Evolutionary conservation across 805 yeast species (phyloP), one percentile per base, ranked within the genome.

Genomic region (Candida peoriensis): DNA sequence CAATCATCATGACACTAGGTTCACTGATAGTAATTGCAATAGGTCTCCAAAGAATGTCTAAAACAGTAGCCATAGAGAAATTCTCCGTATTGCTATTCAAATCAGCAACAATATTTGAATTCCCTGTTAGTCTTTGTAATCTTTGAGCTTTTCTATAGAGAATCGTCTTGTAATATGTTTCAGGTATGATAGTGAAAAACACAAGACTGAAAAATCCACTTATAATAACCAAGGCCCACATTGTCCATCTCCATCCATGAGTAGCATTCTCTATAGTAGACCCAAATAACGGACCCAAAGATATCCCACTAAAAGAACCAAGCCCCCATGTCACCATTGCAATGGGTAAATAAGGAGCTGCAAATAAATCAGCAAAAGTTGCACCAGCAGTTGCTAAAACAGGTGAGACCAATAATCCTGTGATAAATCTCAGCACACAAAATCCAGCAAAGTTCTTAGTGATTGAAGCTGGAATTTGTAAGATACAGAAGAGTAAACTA

Each of bases 371-470:
- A 20, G 72, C 68, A 28, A 76, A 51, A 5, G 74, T 61, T 9
- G 78, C 83, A 40, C 76, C 80, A 29, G 79, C 81, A 15, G 77
- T 73, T 1, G 78, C 69, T 33, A 76, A 46, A 14, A 74, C 64
- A 3, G 83, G 81, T 4, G 77, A 66, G 10, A 78, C 71, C 38
- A 74, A 66, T 18, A 77, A 44, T 4, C 84, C 83, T 14, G 68
- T 61, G 12, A 78, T 43, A 38, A 77, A 69, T 33, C 83, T 63
- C 29, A 74, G 54, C 0, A 74, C 64, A 26, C 68, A 60, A 38
- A 76, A 55, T 0, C 73, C 72, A 6, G 72, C 76, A 32, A 76
- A 64, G 44, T 72, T 73, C 15, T 63, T 48, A 2, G 65, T 64
- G 24, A 72, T 58, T 2, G 80, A 81, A 26, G 71, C 63, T 21